Evolutionary conservation across 2,329 filamentous ascomycete species (phyloP).

Genomic region (Penicillium janthinellum): DNA sequence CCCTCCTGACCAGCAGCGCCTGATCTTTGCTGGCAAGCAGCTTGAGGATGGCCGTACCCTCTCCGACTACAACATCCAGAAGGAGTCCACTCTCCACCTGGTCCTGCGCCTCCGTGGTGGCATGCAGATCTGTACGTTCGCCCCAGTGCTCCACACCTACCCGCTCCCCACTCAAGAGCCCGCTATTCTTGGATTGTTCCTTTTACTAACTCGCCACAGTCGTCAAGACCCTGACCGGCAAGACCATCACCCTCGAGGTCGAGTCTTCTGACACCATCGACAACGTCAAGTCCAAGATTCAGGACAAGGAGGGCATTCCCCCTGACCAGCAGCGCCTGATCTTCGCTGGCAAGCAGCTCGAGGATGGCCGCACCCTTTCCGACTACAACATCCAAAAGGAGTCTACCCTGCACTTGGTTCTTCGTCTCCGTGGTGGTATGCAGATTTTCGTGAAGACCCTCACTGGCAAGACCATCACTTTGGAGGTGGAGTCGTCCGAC

Average conservation of each 20-base stretch:
- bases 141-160: neutral
- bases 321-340: constrained; percentile 95
- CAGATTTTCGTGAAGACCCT: constrained; percentile 61
- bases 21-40: constrained; percentile 62
- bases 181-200: neutral
- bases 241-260: constrained; percentile 68
- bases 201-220: constrained; percentile 38
- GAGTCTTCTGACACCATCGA: constrained; percentile 84
- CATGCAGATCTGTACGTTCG: constrained; percentile 62
- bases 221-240: constrained; percentile 62
- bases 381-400: constrained; percentile 98
- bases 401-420: constrained; percentile 79
- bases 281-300: constrained; percentile 96
- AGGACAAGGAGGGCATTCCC: constrained; percentile 96
- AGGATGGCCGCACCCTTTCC: constrained; percentile 85
- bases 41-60: constrained; percentile 60
- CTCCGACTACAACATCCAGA: constrained; percentile 60
- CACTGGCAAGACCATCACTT: constrained; percentile 87
- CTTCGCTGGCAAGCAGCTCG: constrained; percentile 94
- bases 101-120: constrained; percentile 72
- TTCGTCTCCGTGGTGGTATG: constrained; percentile 82
- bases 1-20: constrained; percentile 59
- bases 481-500: constrained; percentile 85
- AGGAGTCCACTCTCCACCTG: constrained; percentile 69
- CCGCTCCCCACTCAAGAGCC: neutral